Evolutionary conservation across 495 filamentous ascomycete genomes (phyloP).

Genomic region (Antarctomyces pellizariae): DNA sequence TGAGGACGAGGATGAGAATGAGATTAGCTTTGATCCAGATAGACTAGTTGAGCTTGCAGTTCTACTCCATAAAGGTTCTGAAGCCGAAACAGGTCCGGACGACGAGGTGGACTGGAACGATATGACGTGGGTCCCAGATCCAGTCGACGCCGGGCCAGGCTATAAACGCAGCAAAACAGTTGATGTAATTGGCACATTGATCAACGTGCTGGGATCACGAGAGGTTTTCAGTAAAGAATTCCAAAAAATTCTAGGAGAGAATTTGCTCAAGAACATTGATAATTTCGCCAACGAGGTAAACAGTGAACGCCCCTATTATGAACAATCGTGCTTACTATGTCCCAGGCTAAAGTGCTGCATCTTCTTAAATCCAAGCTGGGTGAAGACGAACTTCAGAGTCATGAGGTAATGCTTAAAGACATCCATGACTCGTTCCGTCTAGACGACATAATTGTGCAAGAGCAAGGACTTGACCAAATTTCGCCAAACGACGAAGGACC

Average conservation of each 20-base stretch:
- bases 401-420: constrained; percentile 92
- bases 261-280: constrained; percentile 46
- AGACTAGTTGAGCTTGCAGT: constrained; percentile 50
- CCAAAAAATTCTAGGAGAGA: constrained; percentile 59
- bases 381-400: constrained; percentile 61
- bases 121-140: constrained; percentile 77
- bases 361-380: constrained; percentile 78
- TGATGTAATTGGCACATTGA: constrained; percentile 80
- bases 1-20: constrained; percentile 24
- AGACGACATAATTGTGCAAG: constrained; percentile 34
- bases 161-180: constrained; percentile 72
- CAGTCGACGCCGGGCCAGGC: constrained; percentile 76
- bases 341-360: constrained; percentile 39
- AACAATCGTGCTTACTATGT: constrained; percentile 2
- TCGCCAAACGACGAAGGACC: constrained; percentile 1
- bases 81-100: constrained; percentile 23
- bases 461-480: constrained; percentile 9
- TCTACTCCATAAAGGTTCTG: constrained; percentile 40
- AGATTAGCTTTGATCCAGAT: constrained; percentile 7
- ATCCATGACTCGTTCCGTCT: constrained; percentile 65
- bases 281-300: constrained; percentile 46
- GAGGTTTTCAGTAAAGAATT: constrained; percentile 88
- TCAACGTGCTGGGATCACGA: constrained; percentile 65
- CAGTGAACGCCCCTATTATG: not conserved
- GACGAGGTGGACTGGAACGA: constrained; percentile 72